Conservation (phyloP, 805 yeast species). For the Wickerhamiella nectarea region DNA sequence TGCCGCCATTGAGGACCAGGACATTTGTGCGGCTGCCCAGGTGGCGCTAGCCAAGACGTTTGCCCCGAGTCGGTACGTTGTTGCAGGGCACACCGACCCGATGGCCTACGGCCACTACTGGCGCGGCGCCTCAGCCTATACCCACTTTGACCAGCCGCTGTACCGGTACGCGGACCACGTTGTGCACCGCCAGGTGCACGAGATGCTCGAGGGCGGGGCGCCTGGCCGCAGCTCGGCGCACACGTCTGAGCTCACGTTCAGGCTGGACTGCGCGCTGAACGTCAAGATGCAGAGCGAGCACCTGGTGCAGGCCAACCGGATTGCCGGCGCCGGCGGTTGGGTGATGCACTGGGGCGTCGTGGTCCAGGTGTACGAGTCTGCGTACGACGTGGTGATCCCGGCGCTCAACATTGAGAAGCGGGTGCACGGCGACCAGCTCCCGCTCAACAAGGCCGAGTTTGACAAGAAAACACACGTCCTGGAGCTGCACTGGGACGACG, state of each 20-base stretch:
- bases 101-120: slow-evolving; percentile 69
- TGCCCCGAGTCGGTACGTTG: slow-evolving; percentile 72
- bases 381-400: slow-evolving; percentile 82
- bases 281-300: slow-evolving; percentile 96
- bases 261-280: slow-evolving; percentile 81
- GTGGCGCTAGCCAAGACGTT: slow-evolving; percentile 68
- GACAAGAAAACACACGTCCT: slow-evolving; percentile 52
- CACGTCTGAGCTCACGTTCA: slow-evolving; percentile 88
- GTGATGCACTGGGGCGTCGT: slow-evolving; percentile 74
- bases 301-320: slow-evolving; percentile 56
- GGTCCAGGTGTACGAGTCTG: slow-evolving; percentile 85
- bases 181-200: slow-evolving; percentile 82
- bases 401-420: slow-evolving; percentile 42
- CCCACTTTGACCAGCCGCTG: slow-evolving; percentile 88
- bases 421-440: slow-evolving; percentile 86
- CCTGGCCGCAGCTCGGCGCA: slow-evolving; percentile 24
- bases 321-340: slow-evolving; percentile 54
- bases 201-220: slow-evolving; percentile 32
- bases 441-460: slow-evolving; percentile 83
- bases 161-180: slow-evolving; percentile 84
- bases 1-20: slow-evolving; percentile 45
- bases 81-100: slow-evolving; percentile 77
- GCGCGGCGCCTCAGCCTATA: slow-evolving; percentile 69
- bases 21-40: slow-evolving; percentile 60
- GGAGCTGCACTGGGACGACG: slow-evolving; percentile 90